Conservation (phyloP, 2,329 filamentous ascomycete species). For the Colletotrichum theobromicola region DNA sequence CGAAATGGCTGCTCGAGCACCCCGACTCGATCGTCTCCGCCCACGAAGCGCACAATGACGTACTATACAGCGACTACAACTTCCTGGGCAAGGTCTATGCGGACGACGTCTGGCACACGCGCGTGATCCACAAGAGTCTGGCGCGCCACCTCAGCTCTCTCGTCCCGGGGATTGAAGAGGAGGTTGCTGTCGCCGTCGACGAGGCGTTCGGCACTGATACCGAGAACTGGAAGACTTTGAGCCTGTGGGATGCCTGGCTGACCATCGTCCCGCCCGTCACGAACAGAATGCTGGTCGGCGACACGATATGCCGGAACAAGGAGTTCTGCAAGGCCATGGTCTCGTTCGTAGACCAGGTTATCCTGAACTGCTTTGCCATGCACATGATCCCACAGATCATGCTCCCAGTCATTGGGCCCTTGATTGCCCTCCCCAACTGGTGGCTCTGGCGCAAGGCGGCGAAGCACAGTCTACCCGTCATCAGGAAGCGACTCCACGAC, state of each 20-base stretch:
- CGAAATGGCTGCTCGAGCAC: conserved; percentile 51
- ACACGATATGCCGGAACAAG: conserved; percentile 42
- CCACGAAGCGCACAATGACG: conserved; percentile 43
- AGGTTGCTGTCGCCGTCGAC: conserved; percentile 42
- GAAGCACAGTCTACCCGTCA: conserved; percentile 48
- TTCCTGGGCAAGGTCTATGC: conserved; percentile 42
- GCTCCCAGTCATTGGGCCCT: conserved; percentile 52
- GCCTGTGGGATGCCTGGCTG: conserved; percentile 50
- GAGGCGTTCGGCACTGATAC: conserved; percentile 36
- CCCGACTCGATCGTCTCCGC: conserved; percentile 49
- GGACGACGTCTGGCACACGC: conserved; percentile 42
- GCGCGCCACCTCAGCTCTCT: conserved; percentile 43
- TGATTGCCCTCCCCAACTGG: conserved; percentile 50
- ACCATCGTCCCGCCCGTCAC: conserved; percentile 47
- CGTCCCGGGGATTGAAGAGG: conserved; percentile 45
- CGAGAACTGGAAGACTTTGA: conserved; percentile 42
- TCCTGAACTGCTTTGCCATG: conserved; percentile 50
- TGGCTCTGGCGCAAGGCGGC: conserved; percentile 51
- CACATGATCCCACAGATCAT: conserved; percentile 51
- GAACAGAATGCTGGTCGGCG: conserved; percentile 47
- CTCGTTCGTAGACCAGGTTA: conserved; percentile 54
- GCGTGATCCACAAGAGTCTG: conserved; percentile 49
- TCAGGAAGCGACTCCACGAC: conserved; percentile 52
- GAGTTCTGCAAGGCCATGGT: conserved; percentile 52
- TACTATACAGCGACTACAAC: conserved; percentile 44